A percentile compares a stretch with the other conserved stretches of the same genome.
These are phyloP conservation scores for Paxillus ammoniavirescens DNA, from an alignment of 768 basidiomycete genomes.

Conservation along the genomic window DNA sequence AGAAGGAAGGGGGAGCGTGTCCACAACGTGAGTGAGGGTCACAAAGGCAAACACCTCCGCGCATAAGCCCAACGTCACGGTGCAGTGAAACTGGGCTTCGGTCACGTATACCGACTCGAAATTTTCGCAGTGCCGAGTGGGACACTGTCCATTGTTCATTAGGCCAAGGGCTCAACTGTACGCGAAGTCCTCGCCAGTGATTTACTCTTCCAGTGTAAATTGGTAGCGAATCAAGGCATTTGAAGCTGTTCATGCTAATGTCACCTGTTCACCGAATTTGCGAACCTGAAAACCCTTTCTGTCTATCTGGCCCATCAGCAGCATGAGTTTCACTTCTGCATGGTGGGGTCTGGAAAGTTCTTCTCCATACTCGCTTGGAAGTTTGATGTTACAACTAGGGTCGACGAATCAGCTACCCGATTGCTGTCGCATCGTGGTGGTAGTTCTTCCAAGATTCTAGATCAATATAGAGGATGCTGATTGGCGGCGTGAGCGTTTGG, in stretches of 20 bases:
- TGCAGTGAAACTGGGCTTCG: neutral
- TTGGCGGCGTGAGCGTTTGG: slow-evolving; percentile 5
- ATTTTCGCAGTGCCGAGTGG: neutral
- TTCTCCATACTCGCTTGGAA: neutral
- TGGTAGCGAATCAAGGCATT: neutral
- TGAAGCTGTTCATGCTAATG: neutral
- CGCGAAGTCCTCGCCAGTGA: neutral
- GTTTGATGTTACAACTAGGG: neutral
- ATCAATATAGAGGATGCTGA: slow-evolving; percentile 6
- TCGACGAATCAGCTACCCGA: neutral
- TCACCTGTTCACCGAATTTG: neutral
- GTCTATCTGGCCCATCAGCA: neutral
- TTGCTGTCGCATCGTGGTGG: slow-evolving; percentile 6
- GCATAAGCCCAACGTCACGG: neutral
- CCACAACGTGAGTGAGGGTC: too few species aligned
- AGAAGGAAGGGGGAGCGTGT: neutral
- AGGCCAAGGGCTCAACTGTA: neutral
- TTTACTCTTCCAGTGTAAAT: neutral
- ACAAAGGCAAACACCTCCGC: too few species aligned
- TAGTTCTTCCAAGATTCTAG: slow-evolving; percentile 2
- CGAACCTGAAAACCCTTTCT: neutral
- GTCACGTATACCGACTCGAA: neutral
- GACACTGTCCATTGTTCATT: neutral
- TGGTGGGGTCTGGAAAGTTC: neutral
- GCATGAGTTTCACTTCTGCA: neutral